Evolutionary conservation across 768 basidiomycete genomes (phyloP).

Genomic region (Mycena leptocephala): DNA sequence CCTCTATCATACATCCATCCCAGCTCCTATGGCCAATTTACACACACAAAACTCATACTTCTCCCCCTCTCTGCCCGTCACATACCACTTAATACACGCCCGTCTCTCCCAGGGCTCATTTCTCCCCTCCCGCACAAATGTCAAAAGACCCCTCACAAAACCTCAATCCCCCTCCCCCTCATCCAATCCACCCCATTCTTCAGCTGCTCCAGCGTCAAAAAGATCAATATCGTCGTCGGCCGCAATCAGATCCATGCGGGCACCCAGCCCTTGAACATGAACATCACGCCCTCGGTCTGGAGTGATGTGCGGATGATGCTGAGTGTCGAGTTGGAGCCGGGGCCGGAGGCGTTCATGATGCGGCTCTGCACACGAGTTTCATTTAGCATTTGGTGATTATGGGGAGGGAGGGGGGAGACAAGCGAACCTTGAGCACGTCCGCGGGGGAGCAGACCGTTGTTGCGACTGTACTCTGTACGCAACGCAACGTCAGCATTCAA

Average conservation of each 20-base stretch:
- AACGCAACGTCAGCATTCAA: slow-evolving; percentile 49
- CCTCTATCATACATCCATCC: too few relatives aligned
- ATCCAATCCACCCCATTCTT: slow-evolving; percentile 81
- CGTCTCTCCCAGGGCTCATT: too few relatives aligned
- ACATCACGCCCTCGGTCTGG: slow-evolving; percentile 84
- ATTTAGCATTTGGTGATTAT: neutral
- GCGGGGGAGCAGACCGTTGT: slow-evolving; percentile 93
- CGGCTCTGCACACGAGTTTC: slow-evolving; percentile 65
- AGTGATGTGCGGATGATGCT: slow-evolving; percentile 81
- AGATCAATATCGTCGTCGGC: slow-evolving; percentile 91
- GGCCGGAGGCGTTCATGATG: slow-evolving; percentile 92
- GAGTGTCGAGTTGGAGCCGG: slow-evolving; percentile 85
- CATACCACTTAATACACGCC: too few relatives aligned
- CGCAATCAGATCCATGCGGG: slow-evolving; percentile 91
- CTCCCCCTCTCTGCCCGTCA: too few relatives aligned
- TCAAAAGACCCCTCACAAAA: slow-evolving; percentile 36
- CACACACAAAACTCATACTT: too few relatives aligned
- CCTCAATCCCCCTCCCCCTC: slow-evolving; percentile 56
- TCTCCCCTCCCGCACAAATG: too few relatives aligned
- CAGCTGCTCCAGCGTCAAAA: slow-evolving; percentile 87
- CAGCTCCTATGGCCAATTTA: too few relatives aligned
- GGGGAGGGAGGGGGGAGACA: neutral
- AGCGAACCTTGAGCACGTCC: slow-evolving; percentile 85
- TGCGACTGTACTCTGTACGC: slow-evolving; percentile 83
- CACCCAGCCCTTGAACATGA: slow-evolving; percentile 95